Evolutionary conservation across 129 eudicot genomes (phyloP), one percentile per base, ranked within the genome.

Genomic region (Lonicera japonica): DNA sequence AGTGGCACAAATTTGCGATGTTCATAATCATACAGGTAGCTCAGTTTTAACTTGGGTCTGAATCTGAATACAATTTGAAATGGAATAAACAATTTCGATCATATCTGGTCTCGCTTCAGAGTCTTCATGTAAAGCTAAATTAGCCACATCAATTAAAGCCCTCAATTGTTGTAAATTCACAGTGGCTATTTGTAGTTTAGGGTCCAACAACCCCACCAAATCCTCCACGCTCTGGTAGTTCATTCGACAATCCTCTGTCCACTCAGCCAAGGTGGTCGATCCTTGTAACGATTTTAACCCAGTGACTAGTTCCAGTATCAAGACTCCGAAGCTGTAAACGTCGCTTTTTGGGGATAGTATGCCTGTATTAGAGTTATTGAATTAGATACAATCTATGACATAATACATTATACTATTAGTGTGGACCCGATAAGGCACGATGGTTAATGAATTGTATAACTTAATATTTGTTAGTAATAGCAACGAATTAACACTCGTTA

Each of bases 341-440:
- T 87, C 95, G 25, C 95, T 83, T 54, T 87, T 87, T n/a, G 83
- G 88, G 21, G 95, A 87, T 6, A 87, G 80, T 10, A 80, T 9
- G 2, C 95, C 95, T 0, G 95, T 83, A 29, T 29, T n/a, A 29
- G 36, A 29, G 36, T 29, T 29, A 29, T 29, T 29, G 36, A 29
- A 29, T n/a, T n/a, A n/a, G n/a, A n/a, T n/a, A n/a, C n/a, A n/a
- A n/a, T n/a, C n/a, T n/a, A n/a, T n/a, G n/a, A n/a, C n/a, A n/a
- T n/a, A n/a, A n/a, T n/a, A n/a, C n/a, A n/a, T n/a, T n/a, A n/a
- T n/a, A n/a, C n/a, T n/a, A n/a, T 29, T 6, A 29, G 36, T 29
- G 36, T 29, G 4, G 36, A 29, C 36, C 36, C 6, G 36, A 29
- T 29, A 29, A 29, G 36, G 36, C 36, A 29, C 36, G 36, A 29